phyloP scores from a whole-genome alignment of 129 eudicot genomes.

The Chrysanthemum lavandulifolium region DNA sequence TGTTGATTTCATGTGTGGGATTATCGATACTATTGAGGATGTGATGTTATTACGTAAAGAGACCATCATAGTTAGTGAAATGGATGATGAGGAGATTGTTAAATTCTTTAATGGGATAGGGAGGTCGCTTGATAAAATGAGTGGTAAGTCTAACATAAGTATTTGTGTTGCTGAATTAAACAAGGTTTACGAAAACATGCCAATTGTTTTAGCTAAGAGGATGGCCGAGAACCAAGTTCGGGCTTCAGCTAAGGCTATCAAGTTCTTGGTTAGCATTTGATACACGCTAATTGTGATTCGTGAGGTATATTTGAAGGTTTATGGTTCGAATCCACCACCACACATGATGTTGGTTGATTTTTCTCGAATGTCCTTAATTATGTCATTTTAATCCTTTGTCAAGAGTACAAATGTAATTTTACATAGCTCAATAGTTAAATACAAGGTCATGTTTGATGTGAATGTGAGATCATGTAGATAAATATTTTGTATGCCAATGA shows the following conservation, averaged over 20 bases:
- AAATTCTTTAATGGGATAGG: constrained; percentile 52
- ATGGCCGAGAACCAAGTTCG: constrained; percentile 27
- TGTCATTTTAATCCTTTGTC: too few relatives aligned
- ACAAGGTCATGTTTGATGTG: too few relatives aligned
- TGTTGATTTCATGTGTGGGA: constrained; percentile 58
- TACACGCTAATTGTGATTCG: constrained; percentile 23
- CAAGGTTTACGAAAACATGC: constrained; percentile 14
- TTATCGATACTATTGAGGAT: constrained; percentile 40
- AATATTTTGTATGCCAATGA: too few relatives aligned
- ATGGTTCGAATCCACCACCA: constrained; percentile 19
- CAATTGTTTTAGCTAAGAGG: constrained; percentile 17
- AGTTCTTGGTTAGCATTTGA: constrained; percentile 34
- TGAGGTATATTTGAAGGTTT: constrained; percentile 20
- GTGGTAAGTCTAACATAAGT: constrained; percentile 20
- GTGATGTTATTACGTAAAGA: constrained; percentile 34
- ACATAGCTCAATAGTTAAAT: too few relatives aligned
- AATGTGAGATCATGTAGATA: too few relatives aligned
- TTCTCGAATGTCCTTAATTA: neutral
- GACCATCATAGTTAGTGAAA: constrained; percentile 30
- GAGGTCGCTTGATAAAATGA: constrained; percentile 32
- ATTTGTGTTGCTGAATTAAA: constrained; percentile 15
- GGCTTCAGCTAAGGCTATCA: constrained; percentile 31
- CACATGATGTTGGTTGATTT: constrained; percentile 20
- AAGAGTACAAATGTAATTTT: too few relatives aligned
- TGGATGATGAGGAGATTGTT: constrained; percentile 38